Evolutionary conservation across 2,329 filamentous ascomycete species (phyloP).

Genomic region (Thelonectria blattea): DNA sequence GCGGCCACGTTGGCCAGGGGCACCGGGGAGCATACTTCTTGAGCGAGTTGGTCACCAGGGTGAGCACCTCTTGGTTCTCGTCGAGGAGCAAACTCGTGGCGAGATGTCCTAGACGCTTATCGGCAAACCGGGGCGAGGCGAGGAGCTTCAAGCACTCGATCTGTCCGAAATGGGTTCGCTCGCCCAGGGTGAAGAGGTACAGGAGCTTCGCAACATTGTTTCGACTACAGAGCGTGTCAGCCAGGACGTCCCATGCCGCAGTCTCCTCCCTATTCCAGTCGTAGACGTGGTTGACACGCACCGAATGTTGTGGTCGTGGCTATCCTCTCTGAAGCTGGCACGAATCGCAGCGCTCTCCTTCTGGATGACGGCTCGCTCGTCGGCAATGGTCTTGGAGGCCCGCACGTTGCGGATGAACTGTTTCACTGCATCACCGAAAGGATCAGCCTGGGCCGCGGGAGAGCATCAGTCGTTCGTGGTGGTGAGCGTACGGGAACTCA

Average conservation of each 20-base stretch:
- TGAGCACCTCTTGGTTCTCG: conserved; percentile 98
- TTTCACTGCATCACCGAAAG: conserved; percentile 71
- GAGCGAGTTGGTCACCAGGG: conserved; percentile 94
- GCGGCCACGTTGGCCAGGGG: neutral
- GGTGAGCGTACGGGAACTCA: conserved; percentile 48
- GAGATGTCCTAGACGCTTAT: conserved; percentile 94
- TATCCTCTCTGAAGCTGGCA: conserved; percentile 97
- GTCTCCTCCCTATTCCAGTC: neutral
- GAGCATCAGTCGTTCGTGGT: conserved; percentile 20
- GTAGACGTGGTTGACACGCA: conserved; percentile 51
- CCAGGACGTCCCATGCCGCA: neutral
- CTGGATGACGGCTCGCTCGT: conserved; percentile 96
- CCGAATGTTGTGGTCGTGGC: conserved; percentile 88
- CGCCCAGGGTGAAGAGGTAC: conserved; percentile 96
- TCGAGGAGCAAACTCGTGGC: conserved; percentile 95
- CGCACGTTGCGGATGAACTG: conserved; percentile 99
- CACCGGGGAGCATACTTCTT: conserved; percentile 73
- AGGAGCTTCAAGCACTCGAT: conserved; percentile 98
- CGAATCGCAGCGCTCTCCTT: conserved; percentile 98
- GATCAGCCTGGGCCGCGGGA: conserved; percentile 22
- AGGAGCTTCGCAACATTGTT: conserved; percentile 99
- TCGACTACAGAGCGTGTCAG: conserved; percentile 62
- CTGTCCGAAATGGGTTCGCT: conserved; percentile 97
- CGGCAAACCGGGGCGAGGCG: conserved; percentile 94
- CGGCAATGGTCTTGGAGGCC: conserved; percentile 97